Evolutionary conservation across 768 basidiomycete species (phyloP), one percentile per base, ranked within the genome.

Genomic region (Russula lepida): DNA sequence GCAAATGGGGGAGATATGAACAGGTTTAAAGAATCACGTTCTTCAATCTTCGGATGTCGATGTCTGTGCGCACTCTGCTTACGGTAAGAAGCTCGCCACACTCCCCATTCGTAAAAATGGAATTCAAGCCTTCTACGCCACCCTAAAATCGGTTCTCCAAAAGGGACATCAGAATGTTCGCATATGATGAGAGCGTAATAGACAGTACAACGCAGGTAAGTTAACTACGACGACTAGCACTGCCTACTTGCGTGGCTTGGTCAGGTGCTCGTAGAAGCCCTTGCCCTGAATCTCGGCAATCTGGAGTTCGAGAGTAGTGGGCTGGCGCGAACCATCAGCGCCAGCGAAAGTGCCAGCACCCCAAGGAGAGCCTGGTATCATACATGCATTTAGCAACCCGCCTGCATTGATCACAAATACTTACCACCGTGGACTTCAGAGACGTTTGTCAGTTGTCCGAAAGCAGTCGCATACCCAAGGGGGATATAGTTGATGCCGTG

Each of bases 401-500:
- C 15, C 35, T 6, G 21, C 44, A 23, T 27, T 11, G 6, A 48
- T 19, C 19, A 30, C 27, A 52, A 54, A 59, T 30, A 74, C 81
- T 47, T 65, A 83, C 85, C 86, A 59, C 85, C 85, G 55, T 79
- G 82, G 25, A 77, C 78, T 69, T 83, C 82, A 0, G 54, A 58
- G 30, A 82, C 9, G 68, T 77, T 78, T 7, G 76, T 66, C 30
- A 81, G 60, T 54, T 76, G 73, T 1, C 69, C 58, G 61, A 81
- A 80, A 3, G 78, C 73, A 59, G 74, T 67, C n/a, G 76, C 74
- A 68, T 88, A 88, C 0, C 90, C 90, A 47, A 88, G 75, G 0
- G 92, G 89, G 3, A 89, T 86, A 66, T 74, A 88, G 69, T 81
- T 73, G 30, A 88, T 80, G 21, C 88, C 89, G 59, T 90, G 88